Conservation (phyloP, 2,329 filamentous ascomycete genomes). For the Hymenoscyphus infarciens region DNA sequence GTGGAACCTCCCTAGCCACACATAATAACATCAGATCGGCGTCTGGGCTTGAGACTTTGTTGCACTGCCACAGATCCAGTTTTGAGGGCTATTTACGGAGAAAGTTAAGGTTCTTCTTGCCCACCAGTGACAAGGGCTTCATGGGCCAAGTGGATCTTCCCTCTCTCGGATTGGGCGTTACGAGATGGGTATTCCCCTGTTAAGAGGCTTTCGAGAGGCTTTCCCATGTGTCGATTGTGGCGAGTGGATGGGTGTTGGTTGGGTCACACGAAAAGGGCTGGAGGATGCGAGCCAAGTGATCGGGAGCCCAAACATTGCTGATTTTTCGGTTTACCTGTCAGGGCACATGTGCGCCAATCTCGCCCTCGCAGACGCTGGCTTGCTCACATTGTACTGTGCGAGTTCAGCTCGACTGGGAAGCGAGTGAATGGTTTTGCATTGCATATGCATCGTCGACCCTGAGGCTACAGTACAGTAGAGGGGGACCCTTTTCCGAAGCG, state of each 20-base stretch:
- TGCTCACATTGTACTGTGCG: neutral
- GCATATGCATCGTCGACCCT: neutral
- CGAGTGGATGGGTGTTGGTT: neutral
- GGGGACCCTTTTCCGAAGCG: neutral
- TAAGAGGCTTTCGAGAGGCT: neutral
- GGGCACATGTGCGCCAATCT: neutral
- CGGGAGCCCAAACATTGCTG: neutral
- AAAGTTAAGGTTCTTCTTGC: neutral
- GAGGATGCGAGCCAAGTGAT: neutral
- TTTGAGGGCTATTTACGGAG: neutral
- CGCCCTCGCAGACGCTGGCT: neutral
- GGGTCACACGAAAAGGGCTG: neutral
- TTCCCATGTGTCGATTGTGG: slow-evolving; percentile 1
- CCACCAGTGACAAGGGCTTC: neutral
- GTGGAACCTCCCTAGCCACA: slow-evolving; percentile 3
- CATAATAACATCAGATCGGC: neutral
- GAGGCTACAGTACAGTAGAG: neutral
- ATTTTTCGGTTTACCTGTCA: neutral
- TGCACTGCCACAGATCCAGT: neutral
- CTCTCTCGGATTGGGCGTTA: neutral
- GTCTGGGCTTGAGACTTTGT: neutral
- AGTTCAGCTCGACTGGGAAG: neutral
- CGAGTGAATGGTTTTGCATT: neutral
- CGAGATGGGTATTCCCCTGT: neutral
- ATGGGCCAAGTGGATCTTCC: neutral